Evolutionary conservation across 306 rosid genomes (phyloP).

Genomic region (Lathyrus oleraceus): DNA sequence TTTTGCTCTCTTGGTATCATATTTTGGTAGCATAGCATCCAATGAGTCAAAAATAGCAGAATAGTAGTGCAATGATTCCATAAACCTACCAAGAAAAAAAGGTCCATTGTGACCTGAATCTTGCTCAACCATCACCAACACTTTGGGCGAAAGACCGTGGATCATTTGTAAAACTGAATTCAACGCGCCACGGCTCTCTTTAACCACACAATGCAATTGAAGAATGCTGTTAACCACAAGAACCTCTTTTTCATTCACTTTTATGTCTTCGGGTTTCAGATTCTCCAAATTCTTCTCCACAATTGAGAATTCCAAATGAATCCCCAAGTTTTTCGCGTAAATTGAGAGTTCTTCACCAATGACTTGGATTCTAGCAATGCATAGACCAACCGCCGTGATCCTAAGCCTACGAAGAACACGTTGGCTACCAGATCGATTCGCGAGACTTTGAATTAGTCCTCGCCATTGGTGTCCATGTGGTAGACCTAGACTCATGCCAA

Average conservation of each 20-base stretch:
- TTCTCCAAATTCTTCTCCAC: slow-evolving; percentile 65
- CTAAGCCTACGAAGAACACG: slow-evolving; percentile 46
- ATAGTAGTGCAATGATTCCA: slow-evolving; percentile 86
- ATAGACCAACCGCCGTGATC: slow-evolving; percentile 67
- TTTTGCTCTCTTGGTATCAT: slow-evolving; percentile 74
- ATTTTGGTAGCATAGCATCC: slow-evolving; percentile 77
- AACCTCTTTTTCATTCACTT: slow-evolving; percentile 56
- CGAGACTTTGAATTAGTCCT: slow-evolving; percentile 58
- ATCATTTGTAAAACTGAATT: slow-evolving; percentile 73
- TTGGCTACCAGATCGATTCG: slow-evolving; percentile 17
- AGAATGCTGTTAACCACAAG: slow-evolving; percentile 77
- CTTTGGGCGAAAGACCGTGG: slow-evolving; percentile 64
- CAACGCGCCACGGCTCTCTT: slow-evolving; percentile 85
- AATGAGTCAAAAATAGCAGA: slow-evolving; percentile 87
- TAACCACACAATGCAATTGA: slow-evolving; percentile 85
- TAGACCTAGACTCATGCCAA: slow-evolving; percentile 77
- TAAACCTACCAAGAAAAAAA: slow-evolving; percentile 86
- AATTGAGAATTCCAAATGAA: slow-evolving; percentile 52
- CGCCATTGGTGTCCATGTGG: slow-evolving; percentile 79
- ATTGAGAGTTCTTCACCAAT: slow-evolving; percentile 64
- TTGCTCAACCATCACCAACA: slow-evolving; percentile 73
- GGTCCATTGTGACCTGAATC: slow-evolving; percentile 96
- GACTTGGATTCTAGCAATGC: slow-evolving; percentile 39
- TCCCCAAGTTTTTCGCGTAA: slow-evolving; percentile 51
- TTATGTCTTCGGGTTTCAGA: slow-evolving; percentile 52